These are phyloP conservation scores for Ilex asprella DNA, from an alignment of 257 asterid species.

Conservation along the genomic window DNA sequence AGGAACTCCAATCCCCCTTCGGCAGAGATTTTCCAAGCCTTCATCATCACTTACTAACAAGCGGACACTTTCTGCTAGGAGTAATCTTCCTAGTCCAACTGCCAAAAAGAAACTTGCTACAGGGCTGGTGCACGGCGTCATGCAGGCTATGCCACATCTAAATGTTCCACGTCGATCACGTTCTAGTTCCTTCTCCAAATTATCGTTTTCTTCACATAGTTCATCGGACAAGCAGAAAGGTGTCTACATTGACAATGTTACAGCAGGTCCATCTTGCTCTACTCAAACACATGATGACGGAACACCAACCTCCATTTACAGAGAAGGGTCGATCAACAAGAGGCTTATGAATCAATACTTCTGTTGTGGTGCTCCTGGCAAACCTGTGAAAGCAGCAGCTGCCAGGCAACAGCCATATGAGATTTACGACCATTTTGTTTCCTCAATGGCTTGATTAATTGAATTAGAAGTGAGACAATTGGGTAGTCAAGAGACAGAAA, in stretches of 20 bases:
- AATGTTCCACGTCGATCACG: conserved; percentile 43
- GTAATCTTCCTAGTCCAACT: conserved; percentile 58
- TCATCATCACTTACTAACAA: conserved; percentile 50
- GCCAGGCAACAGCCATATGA: conserved; percentile 36
- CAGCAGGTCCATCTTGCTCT: conserved; percentile 34
- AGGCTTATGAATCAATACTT: conserved; percentile 52
- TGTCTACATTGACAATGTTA: conserved; percentile 34
- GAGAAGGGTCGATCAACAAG: conserved; percentile 29
- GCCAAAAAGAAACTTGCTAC: conserved; percentile 77
- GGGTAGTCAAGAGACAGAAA: background rate
- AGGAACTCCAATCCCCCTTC: conserved; percentile 53
- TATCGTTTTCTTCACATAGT: conserved; percentile 56
- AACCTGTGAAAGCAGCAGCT: conserved; percentile 17
- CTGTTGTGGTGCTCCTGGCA: conserved; percentile 55
- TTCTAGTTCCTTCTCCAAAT: conserved; percentile 67
- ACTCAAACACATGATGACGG: conserved; percentile 18
- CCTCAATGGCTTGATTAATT: conserved; percentile 43
- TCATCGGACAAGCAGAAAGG: conserved; percentile 49
- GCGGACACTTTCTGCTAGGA: conserved; percentile 58
- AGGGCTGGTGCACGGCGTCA: conserved; percentile 56
- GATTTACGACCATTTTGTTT: conserved; percentile 45
- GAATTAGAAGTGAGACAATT: background rate
- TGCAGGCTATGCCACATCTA: conserved; percentile 49
- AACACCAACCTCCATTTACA: conserved; percentile 20
- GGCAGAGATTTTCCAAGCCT: conserved; percentile 64